phyloP scores from a whole-genome alignment of 108 stramenopile species.

The Schizochytrium sp. region DNA sequence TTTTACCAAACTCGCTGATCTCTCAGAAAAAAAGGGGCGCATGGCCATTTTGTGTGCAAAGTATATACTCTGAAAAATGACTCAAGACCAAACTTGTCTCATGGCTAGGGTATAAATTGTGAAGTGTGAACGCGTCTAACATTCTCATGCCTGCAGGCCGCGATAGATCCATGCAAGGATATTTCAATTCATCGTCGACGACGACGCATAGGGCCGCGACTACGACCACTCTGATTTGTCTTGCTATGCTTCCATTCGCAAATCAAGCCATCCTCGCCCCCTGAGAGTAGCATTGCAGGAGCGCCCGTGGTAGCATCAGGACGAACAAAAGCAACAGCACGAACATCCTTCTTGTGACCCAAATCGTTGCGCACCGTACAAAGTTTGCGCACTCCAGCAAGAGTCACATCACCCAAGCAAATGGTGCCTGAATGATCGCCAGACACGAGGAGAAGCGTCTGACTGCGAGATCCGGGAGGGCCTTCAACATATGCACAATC shows the following conservation, averaged over 20 bases:
- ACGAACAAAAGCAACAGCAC: not conserved
- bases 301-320: not conserved
- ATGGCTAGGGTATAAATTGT: too few relatives aligned
- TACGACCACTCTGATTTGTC: not conserved
- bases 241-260: constrained; percentile 47
- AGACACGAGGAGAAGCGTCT: constrained; percentile 21
- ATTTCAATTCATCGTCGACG: not conserved
- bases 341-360: constrained; percentile 55
- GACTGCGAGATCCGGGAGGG: not conserved
- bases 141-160: not conserved
- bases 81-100: too few relatives aligned
- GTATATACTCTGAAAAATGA: too few relatives aligned
- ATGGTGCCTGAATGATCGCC: constrained; percentile 22
- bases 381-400: constrained; percentile 13
- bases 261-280: constrained; percentile 24
- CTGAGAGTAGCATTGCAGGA: constrained; percentile 7
- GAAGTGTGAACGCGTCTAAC: not conserved
- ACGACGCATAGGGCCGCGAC: constrained; percentile 3
- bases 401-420: constrained; percentile 26
- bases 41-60: too few relatives aligned
- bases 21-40: too few relatives aligned
- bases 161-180: not conserved
- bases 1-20: too few relatives aligned
- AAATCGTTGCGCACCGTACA: constrained; percentile 16
- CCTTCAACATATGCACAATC: constrained; percentile 51